Percentiles rank a stretch among this genome's conserved stretches.
phyloP scores from a whole-genome alignment of 2,329 filamentous ascomycete genomes.

The Herpotrichia juniperi region DNA sequence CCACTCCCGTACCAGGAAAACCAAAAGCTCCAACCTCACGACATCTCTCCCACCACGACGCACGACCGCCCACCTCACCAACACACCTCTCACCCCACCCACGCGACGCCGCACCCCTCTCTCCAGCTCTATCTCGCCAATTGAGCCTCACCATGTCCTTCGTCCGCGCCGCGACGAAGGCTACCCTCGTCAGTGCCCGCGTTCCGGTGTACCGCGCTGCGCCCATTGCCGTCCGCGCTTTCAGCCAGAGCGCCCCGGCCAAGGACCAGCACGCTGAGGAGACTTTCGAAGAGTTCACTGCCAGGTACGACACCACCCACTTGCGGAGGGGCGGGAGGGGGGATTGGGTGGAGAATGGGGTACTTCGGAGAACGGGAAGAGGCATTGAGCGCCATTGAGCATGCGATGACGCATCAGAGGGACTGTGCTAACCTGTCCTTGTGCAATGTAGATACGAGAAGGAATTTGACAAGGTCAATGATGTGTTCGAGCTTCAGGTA shows the following conservation, averaged over 20 bases:
- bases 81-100: constrained; percentile 23
- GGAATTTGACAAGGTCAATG: constrained; percentile 96
- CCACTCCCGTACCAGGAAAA: constrained; percentile 9
- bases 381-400: constrained; percentile 37
- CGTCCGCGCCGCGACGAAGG: constrained; percentile 44
- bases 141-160: constrained; percentile 43
- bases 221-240: constrained; percentile 45
- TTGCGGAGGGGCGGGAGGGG: constrained; percentile 19
- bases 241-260: constrained; percentile 58
- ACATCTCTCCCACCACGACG: constrained; percentile 29
- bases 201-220: constrained; percentile 42
- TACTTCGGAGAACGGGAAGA: constrained; percentile 6
- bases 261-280: constrained; percentile 79
- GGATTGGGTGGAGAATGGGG: constrained; percentile 18
- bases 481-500: constrained; percentile 99
- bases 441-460: constrained; percentile 83
- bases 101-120: constrained; percentile 19
- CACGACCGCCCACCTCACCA: constrained; percentile 30
- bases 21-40: constrained; percentile 14
- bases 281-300: constrained; percentile 98
- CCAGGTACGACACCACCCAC: constrained; percentile 70
- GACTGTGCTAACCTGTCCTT: constrained; percentile 31
- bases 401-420: constrained; percentile 21
- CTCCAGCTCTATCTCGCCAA: constrained; percentile 29
- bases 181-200: constrained; percentile 39